Base-by-base conservation (phyloP, 148 eudicot species). In the Heliamphora exappendiculata region DNA sequence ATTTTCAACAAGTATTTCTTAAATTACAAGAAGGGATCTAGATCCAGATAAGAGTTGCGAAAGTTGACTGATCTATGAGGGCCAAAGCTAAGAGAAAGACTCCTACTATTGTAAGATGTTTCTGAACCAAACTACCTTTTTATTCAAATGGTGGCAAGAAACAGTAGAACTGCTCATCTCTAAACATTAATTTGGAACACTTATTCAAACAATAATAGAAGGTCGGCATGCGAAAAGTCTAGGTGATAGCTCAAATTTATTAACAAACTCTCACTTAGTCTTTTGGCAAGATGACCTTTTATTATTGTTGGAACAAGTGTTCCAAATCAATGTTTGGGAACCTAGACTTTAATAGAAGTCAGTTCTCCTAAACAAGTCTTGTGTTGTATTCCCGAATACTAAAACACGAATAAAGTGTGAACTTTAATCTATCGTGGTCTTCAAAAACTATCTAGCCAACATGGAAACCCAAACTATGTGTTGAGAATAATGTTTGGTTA, bases 1-100 rank as follows among this genome's bases (percentile, higher is more conserved):
- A 67, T 90, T 59, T 70, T 94, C 91, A 17, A 91, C 85, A 76
- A 93, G 91, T 76, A 93, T 93, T 72, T 91, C 91, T 76, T 91
- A 91, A 79, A 91, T 76, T 10, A 84, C 89, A 49, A 51, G 65
- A 57, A 86, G 82, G 82, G 87, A 93, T 67, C 78, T 86, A 9
- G 96, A 90, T 20, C 89, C 87, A 7, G 83, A 80, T 33, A 81
- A 51, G 22, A 86, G 59, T 34, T 86, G 83, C 11, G 89, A 76
- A 69, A 83, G 70, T 34, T 84, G 84, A 78, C 74, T 9, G 84
- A 76, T 63, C 80, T 81, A 73, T 57, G 59, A 66, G 91, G 85
- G 51, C 77, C 79, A 57, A n/a, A n/a, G n/a, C n/a, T n/a, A n/a
- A n/a, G n/a, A n/a, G n/a, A n/a, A n/a, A n/a, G n/a, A n/a, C n/a